Evolutionary conservation across 129 eudicot species (phyloP), one percentile per base, ranked within the genome.

Genomic region (Saussurea involucrata): DNA sequence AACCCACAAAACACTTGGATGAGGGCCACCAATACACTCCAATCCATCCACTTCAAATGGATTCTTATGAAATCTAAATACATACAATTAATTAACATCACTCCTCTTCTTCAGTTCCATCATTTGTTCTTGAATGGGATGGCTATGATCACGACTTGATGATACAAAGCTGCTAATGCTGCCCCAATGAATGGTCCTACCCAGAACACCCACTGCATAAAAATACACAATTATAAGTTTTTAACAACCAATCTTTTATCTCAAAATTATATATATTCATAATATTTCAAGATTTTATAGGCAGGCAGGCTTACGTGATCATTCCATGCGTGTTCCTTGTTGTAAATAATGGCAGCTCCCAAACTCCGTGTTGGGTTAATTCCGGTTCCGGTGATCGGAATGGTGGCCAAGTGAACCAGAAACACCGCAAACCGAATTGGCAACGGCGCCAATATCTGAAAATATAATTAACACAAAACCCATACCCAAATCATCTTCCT

Each of bases 181-280:
- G 97, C 97, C 37, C 97, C 97, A 36, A 86, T 81, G 79, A 91
- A 86, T 64, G 96, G 96, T 73, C 96, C 96, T 4, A 90, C 96
- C 96, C 96, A 90, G 89, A 86, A 90, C 61, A 91, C 82, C 97
- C 97, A 91, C 97, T 91, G 91, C 81, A 76, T 20, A 7, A 1
- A 49, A 12, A 42, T 13, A 42, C 12, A 49, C 34, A 36, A 49
- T 11, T 20, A n/a, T 4, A 10, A 6, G 4, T 15, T 8, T 28
- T 27, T 1, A 31, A 24, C 34, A 57, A 29, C 36, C 8, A 28
- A 15, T 32, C 10, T 15, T 6, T 13, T 7, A 46, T 11, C 7
- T 18, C 17, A 69, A 8, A 8, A 36, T 7, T 69, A 42, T 37
- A 37, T 37, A 10, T 37, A 37, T 8, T 0, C 1, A 37, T 21